A percentile compares a stretch with the other conserved stretches of the same genome.
These are phyloP conservation scores for Boletus rubescentipes DNA, from an alignment of 768 basidiomycete genomes.

Conservation along the genomic window DNA sequence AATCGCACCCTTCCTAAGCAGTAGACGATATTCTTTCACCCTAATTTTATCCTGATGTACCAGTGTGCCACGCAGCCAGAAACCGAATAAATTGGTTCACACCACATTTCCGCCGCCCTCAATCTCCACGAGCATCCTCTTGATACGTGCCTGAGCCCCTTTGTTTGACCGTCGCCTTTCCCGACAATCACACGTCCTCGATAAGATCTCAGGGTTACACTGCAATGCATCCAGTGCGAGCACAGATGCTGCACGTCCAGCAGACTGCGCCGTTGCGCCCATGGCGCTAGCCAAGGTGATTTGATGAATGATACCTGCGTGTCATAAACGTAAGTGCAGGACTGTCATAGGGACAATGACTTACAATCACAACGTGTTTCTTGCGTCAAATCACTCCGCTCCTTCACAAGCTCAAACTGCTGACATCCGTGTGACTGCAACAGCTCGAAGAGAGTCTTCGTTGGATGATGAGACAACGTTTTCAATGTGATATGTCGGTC, in stretches of 20 bases:
- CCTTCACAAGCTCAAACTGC: constrained; percentile 58
- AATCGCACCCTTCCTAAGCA: constrained; percentile 13
- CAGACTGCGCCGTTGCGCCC: constrained; percentile 49
- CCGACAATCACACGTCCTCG: constrained; percentile 68
- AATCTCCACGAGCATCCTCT: constrained; percentile 29
- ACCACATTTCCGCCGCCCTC: constrained; percentile 17
- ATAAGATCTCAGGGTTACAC: constrained; percentile 60
- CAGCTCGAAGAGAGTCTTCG: constrained; percentile 69
- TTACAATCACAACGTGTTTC: constrained; percentile 54
- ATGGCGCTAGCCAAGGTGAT: constrained; percentile 58
- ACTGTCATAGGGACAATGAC: constrained; percentile 16
- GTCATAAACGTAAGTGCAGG: constrained; percentile 16
- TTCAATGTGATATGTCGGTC: constrained; percentile 71
- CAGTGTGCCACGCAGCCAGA: background rate
- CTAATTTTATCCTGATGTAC: constrained; percentile 4
- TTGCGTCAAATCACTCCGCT: constrained; percentile 36
- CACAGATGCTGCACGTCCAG: constrained; percentile 60
- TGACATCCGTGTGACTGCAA: constrained; percentile 73
- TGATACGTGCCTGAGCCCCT: constrained; percentile 38
- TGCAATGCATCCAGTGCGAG: constrained; percentile 71
- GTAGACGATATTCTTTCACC: constrained; percentile 3
- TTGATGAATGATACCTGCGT: constrained; percentile 66
- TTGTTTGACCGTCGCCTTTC: constrained; percentile 33
- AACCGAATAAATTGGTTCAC: constrained; percentile 9
- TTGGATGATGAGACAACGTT: constrained; percentile 75